Evolutionary conservation across 179 eudicot species (phyloP).

Genomic region (Corrigiola litoralis): DNA sequence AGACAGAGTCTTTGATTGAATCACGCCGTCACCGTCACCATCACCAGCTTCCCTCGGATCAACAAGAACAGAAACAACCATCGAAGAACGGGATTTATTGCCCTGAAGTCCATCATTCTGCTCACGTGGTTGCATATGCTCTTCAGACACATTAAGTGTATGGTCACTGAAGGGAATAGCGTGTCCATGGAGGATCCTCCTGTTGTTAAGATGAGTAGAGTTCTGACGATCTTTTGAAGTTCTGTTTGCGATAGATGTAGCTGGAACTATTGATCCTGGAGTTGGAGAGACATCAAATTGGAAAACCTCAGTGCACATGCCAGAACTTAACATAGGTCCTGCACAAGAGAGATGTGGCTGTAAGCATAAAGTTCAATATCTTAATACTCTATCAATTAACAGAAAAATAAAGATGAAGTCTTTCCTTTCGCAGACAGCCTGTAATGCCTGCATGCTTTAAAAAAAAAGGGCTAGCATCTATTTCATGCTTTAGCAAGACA

Average conservation of each 20-base stretch:
- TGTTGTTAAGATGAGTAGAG: constrained; percentile 46
- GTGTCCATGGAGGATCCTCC: constrained; percentile 68
- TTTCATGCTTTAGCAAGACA: too few species aligned
- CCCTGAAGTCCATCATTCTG: constrained; percentile 42
- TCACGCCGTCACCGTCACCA: constrained; percentile 52
- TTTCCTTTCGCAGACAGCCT: too few species aligned
- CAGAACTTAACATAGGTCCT: constrained; percentile 91
- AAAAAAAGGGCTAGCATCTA: too few species aligned
- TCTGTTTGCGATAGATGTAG: constrained; percentile 40
- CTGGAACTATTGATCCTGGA: constrained; percentile 77
- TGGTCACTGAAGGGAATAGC: constrained; percentile 51
- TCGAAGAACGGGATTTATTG: constrained; percentile 51
- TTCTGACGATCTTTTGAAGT: constrained; percentile 38
- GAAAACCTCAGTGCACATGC: constrained; percentile 96
- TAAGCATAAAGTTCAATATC: constrained; percentile 1
- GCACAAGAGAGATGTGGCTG: constrained; percentile 20
- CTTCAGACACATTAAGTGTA: constrained; percentile 42
- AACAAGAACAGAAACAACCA: constrained; percentile 91
- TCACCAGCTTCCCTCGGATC: constrained; percentile 90
- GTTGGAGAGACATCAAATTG: constrained; percentile 79
- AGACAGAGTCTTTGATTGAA: constrained; percentile 65
- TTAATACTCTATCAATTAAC: background rate
- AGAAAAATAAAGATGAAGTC: too few species aligned
- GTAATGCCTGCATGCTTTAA: too few species aligned
- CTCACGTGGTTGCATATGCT: constrained; percentile 32